These are phyloP conservation scores for Plasmodium knowlesi DNA, from an alignment of 169 alveolate species.

Conservation along the genomic window DNA sequence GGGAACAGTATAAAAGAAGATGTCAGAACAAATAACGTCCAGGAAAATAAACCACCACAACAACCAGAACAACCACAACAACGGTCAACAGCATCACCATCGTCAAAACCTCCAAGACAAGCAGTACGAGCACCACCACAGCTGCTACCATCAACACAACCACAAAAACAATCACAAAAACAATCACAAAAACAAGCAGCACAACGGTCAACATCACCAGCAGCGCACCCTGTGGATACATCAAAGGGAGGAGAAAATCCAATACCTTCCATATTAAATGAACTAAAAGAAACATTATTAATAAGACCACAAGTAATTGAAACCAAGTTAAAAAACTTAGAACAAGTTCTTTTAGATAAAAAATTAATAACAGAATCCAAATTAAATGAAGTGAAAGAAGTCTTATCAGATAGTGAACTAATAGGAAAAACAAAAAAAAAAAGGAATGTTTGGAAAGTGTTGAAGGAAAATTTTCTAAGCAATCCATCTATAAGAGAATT, in stretches of 20 bases:
- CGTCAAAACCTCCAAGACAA: too few relatives aligned
- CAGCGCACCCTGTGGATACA: too few relatives aligned
- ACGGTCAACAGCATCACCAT: too few relatives aligned
- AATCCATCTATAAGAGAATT: not conserved
- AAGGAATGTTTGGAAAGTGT: not conserved
- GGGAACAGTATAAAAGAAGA: not conserved
- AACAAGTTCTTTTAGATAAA: not conserved
- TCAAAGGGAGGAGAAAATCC: not conserved
- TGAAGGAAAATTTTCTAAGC: not conserved
- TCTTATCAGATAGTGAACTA: not conserved
- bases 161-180: too few relatives aligned
- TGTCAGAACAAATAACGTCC: not conserved
- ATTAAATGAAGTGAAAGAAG: not conserved
- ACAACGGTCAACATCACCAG: too few relatives aligned
- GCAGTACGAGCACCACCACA: too few relatives aligned
- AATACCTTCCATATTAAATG: not conserved
- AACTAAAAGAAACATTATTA: not conserved
- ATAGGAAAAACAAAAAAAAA: not conserved
- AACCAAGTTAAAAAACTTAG: not conserved
- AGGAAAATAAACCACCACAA: not conserved
- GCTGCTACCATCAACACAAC: too few relatives aligned
- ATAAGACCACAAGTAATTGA: conserved; percentile 10
- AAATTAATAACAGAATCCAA: conserved; percentile 1
- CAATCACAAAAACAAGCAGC: too few relatives aligned
- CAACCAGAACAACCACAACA: too few relatives aligned